Percentiles rank a stretch among this genome's conserved stretches.
Conservation (phyloP, 2,329 filamentous ascomycete genomes). For the Colletotrichum sp. region DNA sequence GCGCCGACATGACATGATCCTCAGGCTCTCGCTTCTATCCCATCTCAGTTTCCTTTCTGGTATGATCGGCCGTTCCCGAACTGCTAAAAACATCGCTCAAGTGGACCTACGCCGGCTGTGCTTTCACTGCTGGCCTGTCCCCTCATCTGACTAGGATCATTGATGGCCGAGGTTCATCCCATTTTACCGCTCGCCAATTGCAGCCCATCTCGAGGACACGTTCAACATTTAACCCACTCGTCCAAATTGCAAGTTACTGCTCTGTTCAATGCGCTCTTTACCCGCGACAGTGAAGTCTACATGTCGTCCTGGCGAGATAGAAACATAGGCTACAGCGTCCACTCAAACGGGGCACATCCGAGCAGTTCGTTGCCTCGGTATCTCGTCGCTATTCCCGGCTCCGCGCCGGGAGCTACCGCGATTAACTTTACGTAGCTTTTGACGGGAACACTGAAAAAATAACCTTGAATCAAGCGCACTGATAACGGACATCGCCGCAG, state of each 20-base stretch:
- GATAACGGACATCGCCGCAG: background rate
- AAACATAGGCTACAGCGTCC: accelerated
- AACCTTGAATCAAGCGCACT: background rate
- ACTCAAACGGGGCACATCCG: background rate
- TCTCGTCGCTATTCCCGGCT: background rate
- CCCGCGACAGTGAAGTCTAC: accelerated
- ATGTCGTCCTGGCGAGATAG: accelerated
- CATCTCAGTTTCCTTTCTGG: background rate
- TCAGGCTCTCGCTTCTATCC: background rate
- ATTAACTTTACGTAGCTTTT: background rate
- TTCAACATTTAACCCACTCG: background rate
- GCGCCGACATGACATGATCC: background rate
- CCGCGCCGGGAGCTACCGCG: background rate
- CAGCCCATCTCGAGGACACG: accelerated
- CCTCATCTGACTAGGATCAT: background rate
- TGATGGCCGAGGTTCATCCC: background rate
- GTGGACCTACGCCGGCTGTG: background rate
- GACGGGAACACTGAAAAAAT: background rate
- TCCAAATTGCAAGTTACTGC: background rate
- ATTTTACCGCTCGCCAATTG: background rate
- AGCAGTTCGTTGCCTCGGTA: background rate
- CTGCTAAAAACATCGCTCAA: background rate
- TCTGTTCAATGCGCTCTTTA: background rate
- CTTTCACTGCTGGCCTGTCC: background rate
- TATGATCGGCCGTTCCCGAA: background rate